Base-by-base conservation (phyloP, 1,284 basidiomycete species). In the Boletus holoroseus region DNA sequence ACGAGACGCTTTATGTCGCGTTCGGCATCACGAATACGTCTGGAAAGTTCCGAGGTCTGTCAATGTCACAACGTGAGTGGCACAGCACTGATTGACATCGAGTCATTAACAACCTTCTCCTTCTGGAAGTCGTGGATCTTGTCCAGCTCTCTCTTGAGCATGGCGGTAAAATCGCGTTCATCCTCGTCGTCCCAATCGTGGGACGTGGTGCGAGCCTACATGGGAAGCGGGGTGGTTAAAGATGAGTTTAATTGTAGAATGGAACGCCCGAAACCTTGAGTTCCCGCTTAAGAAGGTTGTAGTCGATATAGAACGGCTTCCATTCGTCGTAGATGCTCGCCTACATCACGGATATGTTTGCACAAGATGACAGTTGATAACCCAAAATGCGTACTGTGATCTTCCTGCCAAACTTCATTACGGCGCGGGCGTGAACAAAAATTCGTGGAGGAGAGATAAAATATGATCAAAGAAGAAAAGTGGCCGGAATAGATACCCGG, bases 51-150 rank as follows among this genome's bases (percentile, higher is more conserved):
- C 15, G 82, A 78, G 11, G 92, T 91, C 90, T 91, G 58, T 37
- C 40, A 20, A 49, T 2, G 31, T 5, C 7, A 28, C 3, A 44
- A 44, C n/a, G 47, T 52, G 30, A 54, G 47, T 38, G 54, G 51
- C 32, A 37, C 12, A 9, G 36, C 3, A 4, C 11, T 26, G 24
- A 51, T 31, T 38, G 32, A 37, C 12, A 22, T 7, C 15, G 30
- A 48, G 50, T 27, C 51, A 51, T 12, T 5, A 18, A 15, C n/a
- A 6, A 44, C 91, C 81, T 98, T 99, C 41, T 78, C 73, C 64
- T 87, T 91, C 67, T 99, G 96, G 69, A 99, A 99, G 63, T 87
- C 85, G 64, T 97, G 90, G 50, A 98, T 88, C 76, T 99, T 99
- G 66, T 95, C 91, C 40, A 99, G 78, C 72, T 99, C 94, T 55